A percentile compares a stretch with the other conserved stretches of the same genome.
These are phyloP conservation scores for Epichloe hybrida DNA, from an alignment of 2,329 filamentous ascomycete genomes.

Conservation along the genomic window DNA sequence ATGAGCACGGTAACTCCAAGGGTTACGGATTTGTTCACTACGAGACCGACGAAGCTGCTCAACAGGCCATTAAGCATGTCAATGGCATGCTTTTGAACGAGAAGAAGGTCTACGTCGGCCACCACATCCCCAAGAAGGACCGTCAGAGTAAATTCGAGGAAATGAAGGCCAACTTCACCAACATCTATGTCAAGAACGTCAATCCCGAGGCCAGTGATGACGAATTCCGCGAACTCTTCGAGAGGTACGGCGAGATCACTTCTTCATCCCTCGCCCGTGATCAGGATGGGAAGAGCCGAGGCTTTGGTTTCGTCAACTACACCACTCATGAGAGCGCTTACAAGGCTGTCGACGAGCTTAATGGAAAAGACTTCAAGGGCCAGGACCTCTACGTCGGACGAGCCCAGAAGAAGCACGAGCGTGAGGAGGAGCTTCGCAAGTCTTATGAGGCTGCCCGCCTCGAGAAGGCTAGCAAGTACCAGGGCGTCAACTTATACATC, in stretches of 20 bases:
- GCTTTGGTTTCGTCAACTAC: constrained; percentile 95
- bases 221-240: constrained; percentile 86
- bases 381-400: constrained; percentile 97
- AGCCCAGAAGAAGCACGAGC: constrained; percentile 99
- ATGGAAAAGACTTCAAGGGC: constrained; percentile 81
- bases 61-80: constrained; percentile 96
- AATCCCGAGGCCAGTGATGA: constrained; percentile 74
- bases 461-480: constrained; percentile 98
- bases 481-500: constrained; percentile 98
- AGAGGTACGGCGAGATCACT: constrained; percentile 85
- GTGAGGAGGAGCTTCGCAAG: constrained; percentile 96
- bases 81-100: constrained; percentile 99
- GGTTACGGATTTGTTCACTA: constrained; percentile 99
- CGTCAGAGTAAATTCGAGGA: constrained; percentile 99
- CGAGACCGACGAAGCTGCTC: constrained; percentile 95
- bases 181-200: constrained; percentile 99
- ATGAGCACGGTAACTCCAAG: constrained; percentile 93
- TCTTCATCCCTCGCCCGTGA: constrained; percentile 90
- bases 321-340: constrained; percentile 77
- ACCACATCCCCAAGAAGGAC: constrained; percentile 99
- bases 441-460: constrained; percentile 95
- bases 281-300: constrained; percentile 80
- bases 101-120: constrained; percentile 99
- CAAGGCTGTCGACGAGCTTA: constrained; percentile 80
- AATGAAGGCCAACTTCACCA: constrained; percentile 99